A percentile compares a stretch with the other conserved stretches of the same genome.
Evolutionary conservation across 352 stramenopile species (phyloP).

Genomic region (Phytophthora multivora): DNA sequence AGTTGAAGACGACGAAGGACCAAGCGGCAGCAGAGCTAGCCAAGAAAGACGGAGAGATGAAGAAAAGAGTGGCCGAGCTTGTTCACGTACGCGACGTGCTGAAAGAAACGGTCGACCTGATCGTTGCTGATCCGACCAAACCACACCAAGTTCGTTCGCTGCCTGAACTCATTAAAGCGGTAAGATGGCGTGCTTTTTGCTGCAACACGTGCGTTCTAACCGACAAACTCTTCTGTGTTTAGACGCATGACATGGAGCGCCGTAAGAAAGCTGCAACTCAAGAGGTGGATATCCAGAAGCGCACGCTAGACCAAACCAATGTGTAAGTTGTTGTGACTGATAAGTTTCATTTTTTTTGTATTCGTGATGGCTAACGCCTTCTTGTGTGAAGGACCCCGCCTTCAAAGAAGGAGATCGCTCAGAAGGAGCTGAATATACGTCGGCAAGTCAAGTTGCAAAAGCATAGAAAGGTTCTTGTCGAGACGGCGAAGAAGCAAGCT

Average conservation of each 20-base stretch:
- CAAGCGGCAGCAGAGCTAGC: conserved; percentile 14
- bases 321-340: conserved; percentile 10
- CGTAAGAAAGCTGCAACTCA: conserved; percentile 7
- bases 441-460: background rate
- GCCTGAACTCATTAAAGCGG: conserved; percentile 22
- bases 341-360: background rate
- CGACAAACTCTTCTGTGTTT: background rate
- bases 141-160: conserved; percentile 19
- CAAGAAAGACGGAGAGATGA: conserved; percentile 1
- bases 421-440: conserved; percentile 11
- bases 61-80: conserved; percentile 11
- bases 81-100: conserved; percentile 14
- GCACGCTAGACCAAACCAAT: conserved; percentile 1
- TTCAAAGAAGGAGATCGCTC: conserved; percentile 13
- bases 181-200: background rate
- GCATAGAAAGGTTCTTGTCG: background rate
- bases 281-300: background rate
- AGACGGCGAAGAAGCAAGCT: background rate
- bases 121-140: conserved; percentile 16
- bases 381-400: conserved; percentile 19
- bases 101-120: conserved; percentile 8
- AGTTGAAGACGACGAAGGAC: conserved; percentile 5
- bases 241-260: conserved; percentile 17
- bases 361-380: background rate
- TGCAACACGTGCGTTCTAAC: background rate